phyloP scores from a whole-genome alignment of 78 protist species.

The Diacronema lutheri region DNA sequence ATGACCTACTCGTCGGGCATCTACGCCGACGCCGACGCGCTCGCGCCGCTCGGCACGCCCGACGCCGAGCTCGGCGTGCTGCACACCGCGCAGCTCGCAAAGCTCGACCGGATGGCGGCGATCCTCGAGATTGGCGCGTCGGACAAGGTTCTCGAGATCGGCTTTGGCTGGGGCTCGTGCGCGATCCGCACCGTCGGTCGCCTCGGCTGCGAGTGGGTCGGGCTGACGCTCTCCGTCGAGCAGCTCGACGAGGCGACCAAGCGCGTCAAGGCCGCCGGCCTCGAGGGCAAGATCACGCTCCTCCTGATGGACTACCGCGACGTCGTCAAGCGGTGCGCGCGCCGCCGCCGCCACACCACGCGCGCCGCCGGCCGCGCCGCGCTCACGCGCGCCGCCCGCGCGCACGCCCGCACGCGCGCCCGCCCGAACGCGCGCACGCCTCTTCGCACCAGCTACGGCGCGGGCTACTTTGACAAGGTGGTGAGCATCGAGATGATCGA shows the following conservation, averaged over 20 bases:
- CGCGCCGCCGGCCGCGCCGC: no score
- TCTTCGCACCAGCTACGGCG: not conserved
- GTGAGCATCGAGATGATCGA: constrained; percentile 47
- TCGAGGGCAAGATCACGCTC: not conserved
- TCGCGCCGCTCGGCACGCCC: not conserved
- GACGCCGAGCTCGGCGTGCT: not conserved
- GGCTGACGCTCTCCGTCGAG: constrained; percentile 28
- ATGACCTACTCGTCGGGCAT: constrained; percentile 3
- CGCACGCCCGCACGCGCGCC: no score
- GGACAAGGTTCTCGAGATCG: constrained; percentile 28
- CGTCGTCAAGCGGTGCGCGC: no score
- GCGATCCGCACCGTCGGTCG: not conserved
- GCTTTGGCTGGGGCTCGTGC: constrained; percentile 37
- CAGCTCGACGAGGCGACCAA: not conserved
- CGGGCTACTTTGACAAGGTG: constrained; percentile 3
- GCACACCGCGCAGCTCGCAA: not conserved
- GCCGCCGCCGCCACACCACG: no score
- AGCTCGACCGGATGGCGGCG: constrained; percentile 24
- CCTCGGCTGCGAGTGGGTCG: not conserved
- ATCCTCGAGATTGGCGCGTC: not conserved
- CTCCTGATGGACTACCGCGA: constrained; percentile 26
- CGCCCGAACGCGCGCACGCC: no score
- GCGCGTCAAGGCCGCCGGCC: not conserved
- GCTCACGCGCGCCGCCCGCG: no score
- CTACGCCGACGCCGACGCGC: not conserved